A percentile compares a stretch with the other conserved stretches of the same genome.
These are phyloP conservation scores for Gonapodya prolifera DNA, from an alignment of 192 early-diverging fungal genomes.

Conservation along the genomic window DNA sequence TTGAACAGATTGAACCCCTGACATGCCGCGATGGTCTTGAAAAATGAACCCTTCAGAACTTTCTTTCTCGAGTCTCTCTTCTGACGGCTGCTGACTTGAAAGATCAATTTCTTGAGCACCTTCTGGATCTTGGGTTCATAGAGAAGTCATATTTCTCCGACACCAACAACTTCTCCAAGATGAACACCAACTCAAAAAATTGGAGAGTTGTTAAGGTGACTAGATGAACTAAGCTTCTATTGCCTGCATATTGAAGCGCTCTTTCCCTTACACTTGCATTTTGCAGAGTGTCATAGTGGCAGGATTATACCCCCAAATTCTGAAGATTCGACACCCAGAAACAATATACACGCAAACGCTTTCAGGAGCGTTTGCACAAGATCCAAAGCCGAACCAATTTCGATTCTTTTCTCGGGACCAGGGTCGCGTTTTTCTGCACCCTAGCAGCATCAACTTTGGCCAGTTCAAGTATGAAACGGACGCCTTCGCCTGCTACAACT, in stretches of 20 bases:
- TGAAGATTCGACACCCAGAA: not conserved
- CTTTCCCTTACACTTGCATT: too few species aligned
- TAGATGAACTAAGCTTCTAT: too few species aligned
- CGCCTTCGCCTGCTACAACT: not conserved
- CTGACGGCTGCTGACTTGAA: not conserved
- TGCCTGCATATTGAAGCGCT: too few species aligned
- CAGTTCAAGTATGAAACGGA: not conserved
- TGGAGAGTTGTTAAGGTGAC: not conserved
- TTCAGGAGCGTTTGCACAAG: not conserved
- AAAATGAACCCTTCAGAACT: slow-evolving; percentile 18
- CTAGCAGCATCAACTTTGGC: not conserved
- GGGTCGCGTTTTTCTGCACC: not conserved
- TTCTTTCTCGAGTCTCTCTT: slow-evolving; percentile 17
- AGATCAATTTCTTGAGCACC: not conserved
- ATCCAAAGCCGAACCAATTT: not conserved
- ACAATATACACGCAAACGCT: not conserved
- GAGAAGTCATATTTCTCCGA: not conserved
- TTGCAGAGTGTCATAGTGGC: not conserved
- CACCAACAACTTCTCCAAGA: not conserved
- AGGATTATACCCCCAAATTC: not conserved
- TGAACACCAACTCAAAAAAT: not conserved
- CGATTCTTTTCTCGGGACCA: not conserved
- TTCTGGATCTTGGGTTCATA: not conserved
- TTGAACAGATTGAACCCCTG: slow-evolving; percentile 7
- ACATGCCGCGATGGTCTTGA: slow-evolving; percentile 9